Evolutionary conservation across 108 stramenopile species (phyloP), one percentile per base, ranked within the genome.

Genomic region (Cyclotella baltica): DNA sequence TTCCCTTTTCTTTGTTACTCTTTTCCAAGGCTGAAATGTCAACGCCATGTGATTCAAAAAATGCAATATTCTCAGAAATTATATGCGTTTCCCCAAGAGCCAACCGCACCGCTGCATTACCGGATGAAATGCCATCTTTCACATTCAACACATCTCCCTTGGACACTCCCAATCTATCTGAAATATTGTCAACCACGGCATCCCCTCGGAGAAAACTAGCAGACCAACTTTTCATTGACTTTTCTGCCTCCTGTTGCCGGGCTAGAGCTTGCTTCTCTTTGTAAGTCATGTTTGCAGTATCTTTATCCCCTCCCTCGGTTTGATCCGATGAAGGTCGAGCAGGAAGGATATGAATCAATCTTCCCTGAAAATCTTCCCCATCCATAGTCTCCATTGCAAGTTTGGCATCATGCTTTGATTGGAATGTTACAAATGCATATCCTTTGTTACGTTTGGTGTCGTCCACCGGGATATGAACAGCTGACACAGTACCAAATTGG

Each of bases 51-150:
- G 88, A 75, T 22, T 73, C 72, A 75, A 99, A 97, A 76, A 90
- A 99, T 30, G 90, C 84, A 52, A 89, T 78, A 78, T 98, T 98
- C 71, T 99, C 98, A 79, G 90, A 80, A 52, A 98, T 92, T 61
- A 99, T 89, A 27, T 94, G 92, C 27, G 98, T 98, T 86, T 99
- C 98, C 30, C 90, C 98, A 67, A 98, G 72, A 4, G 99, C 98
- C 78, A 98, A 69, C 25, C 97, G 86, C 3, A 99, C 98, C 4
- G 99, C 98, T 56, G 95, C 86, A 77, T 95, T 92, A 5, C 94
- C 94, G 3, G 89, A 89, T 9, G 87, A 85, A 2, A 92, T 77
- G 8, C 90, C 95, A 85, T 96, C 96, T 71, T 95, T 96, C 9
- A 92, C 89, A 62, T 94, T 90, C 38, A 98, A 77, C n/a, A 99